Conservation (phyloP, 768 basidiomycete genomes). For the Daedaleopsis sinensis region DNA sequence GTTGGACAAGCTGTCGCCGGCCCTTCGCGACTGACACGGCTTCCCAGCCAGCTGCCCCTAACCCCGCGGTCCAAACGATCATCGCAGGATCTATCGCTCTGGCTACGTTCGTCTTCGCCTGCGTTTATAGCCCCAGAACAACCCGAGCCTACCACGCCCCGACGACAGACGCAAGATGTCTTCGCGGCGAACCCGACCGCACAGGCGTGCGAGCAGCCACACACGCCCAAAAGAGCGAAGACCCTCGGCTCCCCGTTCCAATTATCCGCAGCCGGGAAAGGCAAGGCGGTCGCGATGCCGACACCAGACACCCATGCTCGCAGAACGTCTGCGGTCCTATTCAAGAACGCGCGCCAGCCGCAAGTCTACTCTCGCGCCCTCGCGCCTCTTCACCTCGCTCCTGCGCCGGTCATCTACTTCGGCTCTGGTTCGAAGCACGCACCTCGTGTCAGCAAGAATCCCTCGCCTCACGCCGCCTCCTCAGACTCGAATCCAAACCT, state of each 20-base stretch:
- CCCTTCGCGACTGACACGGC: constrained; percentile 1
- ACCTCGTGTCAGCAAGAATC: not conserved
- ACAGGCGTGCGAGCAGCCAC: not conserved
- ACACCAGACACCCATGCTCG: constrained; percentile 8
- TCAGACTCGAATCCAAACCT: not conserved
- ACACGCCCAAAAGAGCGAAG: not conserved
- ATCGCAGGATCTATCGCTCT: constrained; percentile 12
- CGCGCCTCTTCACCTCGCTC: not conserved
- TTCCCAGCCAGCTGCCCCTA: constrained; percentile 6
- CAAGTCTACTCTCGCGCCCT: not conserved
- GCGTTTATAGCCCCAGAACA: not conserved
- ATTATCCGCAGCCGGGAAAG: not conserved
- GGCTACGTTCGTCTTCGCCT: constrained; percentile 16
- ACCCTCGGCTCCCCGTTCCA: not conserved
- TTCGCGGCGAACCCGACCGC: not conserved
- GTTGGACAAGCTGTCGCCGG: constrained; percentile 1
- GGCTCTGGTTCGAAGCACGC: not conserved
- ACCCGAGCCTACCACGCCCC: not conserved
- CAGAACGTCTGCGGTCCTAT: not conserved
- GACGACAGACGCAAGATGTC: not conserved
- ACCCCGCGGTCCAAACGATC: constrained; percentile 14
- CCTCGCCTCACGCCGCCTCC: not conserved
- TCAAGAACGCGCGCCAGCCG: not conserved
- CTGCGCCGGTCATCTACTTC: not conserved
- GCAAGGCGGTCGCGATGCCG: constrained; percentile 4